Conservation (phyloP, 2,329 filamentous ascomycete genomes). For the Cadophora malorum region DNA sequence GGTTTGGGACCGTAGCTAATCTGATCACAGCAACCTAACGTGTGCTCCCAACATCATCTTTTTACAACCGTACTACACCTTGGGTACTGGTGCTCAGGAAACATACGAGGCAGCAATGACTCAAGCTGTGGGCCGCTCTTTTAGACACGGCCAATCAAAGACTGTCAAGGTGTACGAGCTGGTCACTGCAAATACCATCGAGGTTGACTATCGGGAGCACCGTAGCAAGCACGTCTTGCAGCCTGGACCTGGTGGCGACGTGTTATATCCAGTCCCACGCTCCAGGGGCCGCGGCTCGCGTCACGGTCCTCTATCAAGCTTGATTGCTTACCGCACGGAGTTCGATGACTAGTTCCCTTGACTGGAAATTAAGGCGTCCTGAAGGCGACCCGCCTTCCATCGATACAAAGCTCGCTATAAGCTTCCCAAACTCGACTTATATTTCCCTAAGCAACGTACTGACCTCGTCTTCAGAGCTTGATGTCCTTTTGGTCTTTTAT, state of each 20-base stretch:
- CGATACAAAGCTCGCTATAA: neutral
- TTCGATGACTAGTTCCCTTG: constrained; percentile 1
- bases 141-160: constrained; percentile 63
- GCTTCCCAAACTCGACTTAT: neutral
- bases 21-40: constrained; percentile 59
- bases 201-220: constrained; percentile 31
- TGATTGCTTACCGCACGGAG: neutral
- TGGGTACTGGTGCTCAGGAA: constrained; percentile 50
- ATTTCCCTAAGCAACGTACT: neutral
- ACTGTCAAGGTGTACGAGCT: constrained; percentile 60
- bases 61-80: constrained; percentile 58
- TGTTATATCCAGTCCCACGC: no score
- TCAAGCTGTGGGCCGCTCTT: constrained; percentile 67
- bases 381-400: neutral
- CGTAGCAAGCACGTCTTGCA: neutral
- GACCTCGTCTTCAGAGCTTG: neutral
- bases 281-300: no score
- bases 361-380: neutral
- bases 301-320: neutral
- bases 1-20: neutral
- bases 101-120: constrained; percentile 64
- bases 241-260: no score
- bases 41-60: constrained; percentile 71
- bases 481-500: neutral
- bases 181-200: constrained; percentile 34